These are phyloP conservation scores for Aphanocladium album DNA, from an alignment of 2,329 filamentous ascomycete species.

Conservation along the genomic window DNA sequence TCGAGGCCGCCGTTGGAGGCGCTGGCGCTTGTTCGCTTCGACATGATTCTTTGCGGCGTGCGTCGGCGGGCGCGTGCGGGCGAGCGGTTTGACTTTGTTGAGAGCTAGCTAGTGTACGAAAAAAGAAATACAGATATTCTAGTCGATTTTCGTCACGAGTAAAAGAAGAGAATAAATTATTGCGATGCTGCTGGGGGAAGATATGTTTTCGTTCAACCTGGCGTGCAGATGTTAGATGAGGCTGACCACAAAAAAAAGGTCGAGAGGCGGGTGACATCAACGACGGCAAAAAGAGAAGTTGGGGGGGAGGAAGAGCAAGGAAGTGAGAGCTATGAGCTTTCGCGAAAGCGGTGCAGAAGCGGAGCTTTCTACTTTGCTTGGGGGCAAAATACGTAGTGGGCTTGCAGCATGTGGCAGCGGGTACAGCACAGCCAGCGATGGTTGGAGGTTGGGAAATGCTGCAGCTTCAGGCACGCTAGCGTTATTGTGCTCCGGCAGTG, in stretches of 20 bases:
- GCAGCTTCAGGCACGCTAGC: too few species aligned
- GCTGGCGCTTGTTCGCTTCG: constrained; percentile 48
- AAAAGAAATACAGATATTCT: neutral
- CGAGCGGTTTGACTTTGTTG: neutral
- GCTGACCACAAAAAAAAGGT: neutral
- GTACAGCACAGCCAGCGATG: too few species aligned
- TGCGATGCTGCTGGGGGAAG: neutral
- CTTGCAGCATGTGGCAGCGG: neutral
- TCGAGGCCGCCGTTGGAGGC: constrained; percentile 23
- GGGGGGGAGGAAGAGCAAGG: neutral
- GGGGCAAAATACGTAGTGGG: neutral
- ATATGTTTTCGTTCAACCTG: neutral
- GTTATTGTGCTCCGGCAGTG: too few species aligned
- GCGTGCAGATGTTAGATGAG: neutral
- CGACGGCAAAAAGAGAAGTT: neutral
- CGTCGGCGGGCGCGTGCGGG: neutral
- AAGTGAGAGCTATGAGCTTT: neutral
- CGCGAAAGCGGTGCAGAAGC: neutral
- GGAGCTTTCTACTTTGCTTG: neutral
- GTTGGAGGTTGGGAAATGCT: too few species aligned
- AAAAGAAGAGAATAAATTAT: neutral
- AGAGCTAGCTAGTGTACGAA: neutral
- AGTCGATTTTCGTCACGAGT: neutral
- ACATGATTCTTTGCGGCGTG: constrained; percentile 43
- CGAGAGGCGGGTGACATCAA: constrained; percentile 8